Evolutionary conservation across 768 basidiomycete genomes (phyloP), one percentile per base, ranked within the genome.

Genomic region (Naganishia antarctica): DNA sequence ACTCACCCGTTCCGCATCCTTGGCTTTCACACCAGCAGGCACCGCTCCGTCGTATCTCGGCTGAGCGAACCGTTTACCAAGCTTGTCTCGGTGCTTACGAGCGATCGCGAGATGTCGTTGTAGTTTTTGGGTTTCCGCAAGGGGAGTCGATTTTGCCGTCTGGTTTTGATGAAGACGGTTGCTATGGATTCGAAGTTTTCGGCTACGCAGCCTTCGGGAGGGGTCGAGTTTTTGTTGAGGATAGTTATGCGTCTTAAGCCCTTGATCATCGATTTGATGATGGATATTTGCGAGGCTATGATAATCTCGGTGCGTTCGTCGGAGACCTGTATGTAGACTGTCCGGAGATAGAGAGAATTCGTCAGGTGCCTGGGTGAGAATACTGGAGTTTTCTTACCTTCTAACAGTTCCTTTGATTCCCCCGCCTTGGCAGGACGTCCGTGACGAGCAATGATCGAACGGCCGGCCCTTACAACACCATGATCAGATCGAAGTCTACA

Each of bases 121-220:
- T 66, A 87, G 86, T 78, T 93, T 97, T 40, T 83, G 80, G 47
- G 96, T 88, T 78, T 98, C 94, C 1, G 83, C 84, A 49, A 90
- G 86, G 7, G 93, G 79, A 78, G n/a, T 98, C 88, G 16, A 99
- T 86, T 43, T 93, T 85, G 26, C 93, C 91, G 91, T 96, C 69
- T 16, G 50, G n/a, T 92, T 79, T 87, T 83, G 40, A 99, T 91
- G 64, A 93, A 86, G 2, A 92, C 83, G 75, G 92, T 85, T 0
- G 90, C 83, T 21, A 86, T 83, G 32, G 91, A 80, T 1, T 86
- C 86, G 5, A 88, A 80, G 1, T 84, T 87, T 45, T 85, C 82
- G 3, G 89, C 88, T 5, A 91, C 93, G 75, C 91, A 96, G 18
- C 96, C 93, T 6, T 83, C 82, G 0, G 93, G 91, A 50, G 97